phyloP scores from a whole-genome alignment of 371 early-diverging fungal species.

The Blastocladiella emersonii region DNA sequence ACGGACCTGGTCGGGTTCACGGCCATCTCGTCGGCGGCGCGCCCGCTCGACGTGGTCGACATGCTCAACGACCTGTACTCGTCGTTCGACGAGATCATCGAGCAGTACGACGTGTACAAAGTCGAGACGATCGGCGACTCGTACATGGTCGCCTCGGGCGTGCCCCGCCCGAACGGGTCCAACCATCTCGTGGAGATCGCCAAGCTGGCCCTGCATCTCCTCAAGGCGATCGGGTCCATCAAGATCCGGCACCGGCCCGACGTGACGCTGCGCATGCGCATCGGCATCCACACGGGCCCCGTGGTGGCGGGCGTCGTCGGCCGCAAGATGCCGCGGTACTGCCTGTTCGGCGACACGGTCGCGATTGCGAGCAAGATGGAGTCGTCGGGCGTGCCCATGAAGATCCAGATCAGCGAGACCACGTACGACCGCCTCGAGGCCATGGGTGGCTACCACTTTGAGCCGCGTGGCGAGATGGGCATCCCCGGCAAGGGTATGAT shows the following conservation, averaged over 20 bases:
- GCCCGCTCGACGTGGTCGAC: conserved; percentile 16
- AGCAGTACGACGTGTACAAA: conserved; percentile 20
- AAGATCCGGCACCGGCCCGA: conserved; percentile 12
- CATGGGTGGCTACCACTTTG: conserved; percentile 14
- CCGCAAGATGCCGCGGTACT: conserved; percentile 23
- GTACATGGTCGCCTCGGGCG: conserved; percentile 20
- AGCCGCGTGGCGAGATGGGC: conserved; percentile 6
- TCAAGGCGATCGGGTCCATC: conserved; percentile 3
- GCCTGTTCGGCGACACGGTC: conserved; percentile 10
- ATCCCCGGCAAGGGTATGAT: neutral
- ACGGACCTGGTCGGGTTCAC: conserved; percentile 21
- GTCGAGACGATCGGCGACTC: too few relatives aligned
- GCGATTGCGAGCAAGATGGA: conserved; percentile 12
- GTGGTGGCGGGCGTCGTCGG: conserved; percentile 27
- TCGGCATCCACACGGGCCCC: conserved; percentile 24
- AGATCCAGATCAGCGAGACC: conserved; percentile 17
- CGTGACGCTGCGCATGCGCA: conserved; percentile 14
- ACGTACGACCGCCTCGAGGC: conserved; percentile 17
- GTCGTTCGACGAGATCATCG: conserved; percentile 20
- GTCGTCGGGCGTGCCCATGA: conserved; percentile 18
- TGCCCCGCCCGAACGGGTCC: conserved; percentile 13
- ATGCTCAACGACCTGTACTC: conserved; percentile 20
- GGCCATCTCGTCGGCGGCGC: conserved; percentile 9
- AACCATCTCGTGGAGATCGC: conserved; percentile 22
- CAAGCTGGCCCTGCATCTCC: conserved; percentile 7